Evolutionary conservation across 345 rosid genomes (phyloP), one percentile per base, ranked within the genome.

Genomic region (Eucalyptus urophylla): DNA sequence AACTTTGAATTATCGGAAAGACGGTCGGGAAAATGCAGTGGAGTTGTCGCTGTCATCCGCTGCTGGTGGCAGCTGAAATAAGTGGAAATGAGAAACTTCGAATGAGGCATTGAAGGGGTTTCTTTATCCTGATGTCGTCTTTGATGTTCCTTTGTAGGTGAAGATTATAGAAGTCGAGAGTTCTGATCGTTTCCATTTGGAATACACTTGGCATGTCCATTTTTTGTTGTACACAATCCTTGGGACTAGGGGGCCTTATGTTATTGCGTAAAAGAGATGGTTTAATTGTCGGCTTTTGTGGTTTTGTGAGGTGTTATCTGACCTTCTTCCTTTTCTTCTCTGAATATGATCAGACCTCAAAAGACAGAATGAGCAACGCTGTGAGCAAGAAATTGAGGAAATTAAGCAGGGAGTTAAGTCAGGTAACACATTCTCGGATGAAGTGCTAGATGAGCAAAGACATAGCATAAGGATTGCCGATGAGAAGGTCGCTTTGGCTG

Each of bases 391-490:
- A 92, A 95, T 98, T 76, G 99, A 98, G 37, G 97, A 96, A 65
- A 93, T 95, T 90, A 95, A 94, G 93, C 93, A 89, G 27, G 95
- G 96, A 37, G 87, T 93, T 50, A 94, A 93, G 91, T 91, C 95
- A 85, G 97, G 96, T 65, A 95, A 90, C 91, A 91, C 94, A 53
- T 98, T 98, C 94, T 97, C 99, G 2, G 98, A 97, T 47, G 99
- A 96, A 49, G 96, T 95, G 80, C 93, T 98, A 86, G 99, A 98
- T 65, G 99, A 98, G 91, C 99, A 98, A 92, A 96, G 95, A 92
- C 99, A 98, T 94, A 93, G 97, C 88, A 90, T 97, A 90, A 92
- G 99, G 88, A 96, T 98, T 90, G 99, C 99, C 8, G 99, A 98
- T 91, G 99, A 98, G 93, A 98, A 98, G 91, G 96, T 98, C 72